phyloP scores from a whole-genome alignment of 1,139 yeast species.

The Suhomyces chickasaworum region DNA sequence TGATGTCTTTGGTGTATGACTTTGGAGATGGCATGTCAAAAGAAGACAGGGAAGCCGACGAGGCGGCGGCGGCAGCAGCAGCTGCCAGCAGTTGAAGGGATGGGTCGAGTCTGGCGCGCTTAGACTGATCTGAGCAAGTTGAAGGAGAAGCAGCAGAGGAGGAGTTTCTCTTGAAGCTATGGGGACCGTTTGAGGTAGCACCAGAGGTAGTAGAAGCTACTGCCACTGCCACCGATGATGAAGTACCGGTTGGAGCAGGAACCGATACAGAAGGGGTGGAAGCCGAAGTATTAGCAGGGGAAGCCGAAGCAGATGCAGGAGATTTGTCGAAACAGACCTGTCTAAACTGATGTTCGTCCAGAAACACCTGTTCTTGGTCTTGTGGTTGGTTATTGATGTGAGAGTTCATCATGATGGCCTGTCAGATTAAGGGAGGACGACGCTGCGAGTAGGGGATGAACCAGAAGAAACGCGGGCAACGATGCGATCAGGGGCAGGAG shows the following conservation, averaged over 20 bases:
- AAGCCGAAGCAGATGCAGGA: constrained; percentile 18
- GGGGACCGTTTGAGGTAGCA: constrained; percentile 18
- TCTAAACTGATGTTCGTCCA: constrained; percentile 36
- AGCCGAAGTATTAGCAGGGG: constrained; percentile 17
- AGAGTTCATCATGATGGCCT: constrained; percentile 28
- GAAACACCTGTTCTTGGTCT: constrained; percentile 35
- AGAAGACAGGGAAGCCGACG: constrained; percentile 9
- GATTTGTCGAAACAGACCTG: constrained; percentile 36
- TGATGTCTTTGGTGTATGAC: constrained; percentile 16
- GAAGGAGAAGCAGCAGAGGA: constrained; percentile 19
- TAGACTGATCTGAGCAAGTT: constrained; percentile 19
- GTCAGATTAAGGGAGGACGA: constrained; percentile 9
- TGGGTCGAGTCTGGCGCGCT: constrained; percentile 34
- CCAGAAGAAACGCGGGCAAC: constrained; percentile 5
- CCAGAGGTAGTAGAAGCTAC: constrained; percentile 16
- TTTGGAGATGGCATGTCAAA: constrained; percentile 17
- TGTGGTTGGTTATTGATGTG: constrained; percentile 33
- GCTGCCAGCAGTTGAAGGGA: constrained; percentile 16
- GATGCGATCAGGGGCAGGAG: constrained; percentile 1
- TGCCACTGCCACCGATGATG: constrained; percentile 10
- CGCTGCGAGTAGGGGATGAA: constrained; percentile 4
- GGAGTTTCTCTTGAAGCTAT: constrained; percentile 19
- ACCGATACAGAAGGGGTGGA: constrained; percentile 17
- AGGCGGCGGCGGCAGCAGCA: constrained; percentile 12
- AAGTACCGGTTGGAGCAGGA: constrained; percentile 12